Percentiles rank a stretch among this genome's conserved stretches.
phyloP scores from a whole-genome alignment of 2,329 filamentous ascomycete genomes.

The Exophiala sideris region DNA sequence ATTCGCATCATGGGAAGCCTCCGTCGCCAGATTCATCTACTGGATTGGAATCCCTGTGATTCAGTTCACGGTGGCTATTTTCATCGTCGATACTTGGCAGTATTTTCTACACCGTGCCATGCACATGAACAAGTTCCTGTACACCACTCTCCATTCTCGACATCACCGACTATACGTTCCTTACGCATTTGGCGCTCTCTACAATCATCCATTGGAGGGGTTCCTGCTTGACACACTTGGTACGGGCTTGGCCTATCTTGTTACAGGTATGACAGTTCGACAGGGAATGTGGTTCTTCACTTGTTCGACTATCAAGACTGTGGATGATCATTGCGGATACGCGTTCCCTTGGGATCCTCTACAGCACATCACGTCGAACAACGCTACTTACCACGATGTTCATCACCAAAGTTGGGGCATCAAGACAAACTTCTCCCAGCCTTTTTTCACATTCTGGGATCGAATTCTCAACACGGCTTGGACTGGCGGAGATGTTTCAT shows the following conservation, averaged over 20 bases:
- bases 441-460: conserved; percentile 92
- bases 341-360: conserved; percentile 92
- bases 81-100: conserved; percentile 91
- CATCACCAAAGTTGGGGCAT: conserved; percentile 99
- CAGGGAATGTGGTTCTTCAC: conserved; percentile 89
- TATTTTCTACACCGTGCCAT: conserved; percentile 95
- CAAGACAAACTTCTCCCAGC: conserved; percentile 60
- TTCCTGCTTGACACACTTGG: conserved; percentile 91
- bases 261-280: conserved; percentile 75
- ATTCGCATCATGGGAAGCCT: conserved; percentile 81
- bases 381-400: conserved; percentile 94
- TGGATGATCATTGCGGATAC: conserved; percentile 97
- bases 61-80: conserved; percentile 72
- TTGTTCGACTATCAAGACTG: conserved; percentile 87
- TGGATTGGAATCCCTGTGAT: conserved; percentile 70
- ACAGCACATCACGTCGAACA: conserved; percentile 89
- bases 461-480: conserved; percentile 76
- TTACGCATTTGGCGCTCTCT: conserved; percentile 93
- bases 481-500: conserved; percentile 63
- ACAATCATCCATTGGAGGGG: conserved; percentile 93
- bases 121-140: conserved; percentile 94
- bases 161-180: conserved; percentile 97
- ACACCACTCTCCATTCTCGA: conserved; percentile 81
- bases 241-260: conserved; percentile 76
- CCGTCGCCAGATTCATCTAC: conserved; percentile 73